Evolutionary conservation across 1,139 yeast genomes (phyloP).

Genomic region (Citeromyces hawaiiensis): DNA sequence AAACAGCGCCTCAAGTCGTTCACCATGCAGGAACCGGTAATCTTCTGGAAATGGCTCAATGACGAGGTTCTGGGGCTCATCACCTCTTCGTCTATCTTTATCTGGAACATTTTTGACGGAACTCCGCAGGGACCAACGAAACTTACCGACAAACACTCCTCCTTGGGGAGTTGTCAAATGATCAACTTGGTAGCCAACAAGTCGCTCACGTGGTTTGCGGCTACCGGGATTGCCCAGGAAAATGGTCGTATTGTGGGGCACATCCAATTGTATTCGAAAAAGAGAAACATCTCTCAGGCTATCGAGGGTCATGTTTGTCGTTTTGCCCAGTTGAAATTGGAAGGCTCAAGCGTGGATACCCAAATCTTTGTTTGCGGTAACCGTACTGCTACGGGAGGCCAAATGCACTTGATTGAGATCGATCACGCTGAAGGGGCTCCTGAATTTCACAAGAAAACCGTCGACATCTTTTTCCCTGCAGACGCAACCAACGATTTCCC

Average conservation of each 20-base stretch:
- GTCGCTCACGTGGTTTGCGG: constrained; percentile 83
- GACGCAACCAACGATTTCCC: constrained; percentile 97
- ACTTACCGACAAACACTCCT: constrained; percentile 75
- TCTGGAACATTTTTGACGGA: constrained; percentile 81
- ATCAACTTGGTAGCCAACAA: constrained; percentile 82
- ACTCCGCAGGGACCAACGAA: constrained; percentile 65
- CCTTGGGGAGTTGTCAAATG: constrained; percentile 72
- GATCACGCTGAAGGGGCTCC: constrained; percentile 85
- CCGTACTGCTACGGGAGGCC: constrained; percentile 74
- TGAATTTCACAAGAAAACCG: constrained; percentile 77
- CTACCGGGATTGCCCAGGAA: constrained; percentile 91
- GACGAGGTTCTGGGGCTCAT: constrained; percentile 69
- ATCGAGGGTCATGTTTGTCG: constrained; percentile 96
- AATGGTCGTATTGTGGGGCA: constrained; percentile 94
- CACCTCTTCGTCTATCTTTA: constrained; percentile 61
- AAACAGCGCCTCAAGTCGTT: constrained; percentile 85
- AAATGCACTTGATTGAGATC: constrained; percentile 87
- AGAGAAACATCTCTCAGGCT: constrained; percentile 88
- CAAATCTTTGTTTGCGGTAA: constrained; percentile 83
- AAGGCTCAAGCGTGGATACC: constrained; percentile 65
- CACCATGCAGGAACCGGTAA: constrained; percentile 78
- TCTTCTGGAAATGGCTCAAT: constrained; percentile 92
- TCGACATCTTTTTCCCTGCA: constrained; percentile 92
- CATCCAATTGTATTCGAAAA: constrained; percentile 80
- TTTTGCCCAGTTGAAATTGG: constrained; percentile 65